Evolutionary conservation across 495 filamentous ascomycete genomes (phyloP).

Genomic region (Annulohypoxylon maeteangense): DNA sequence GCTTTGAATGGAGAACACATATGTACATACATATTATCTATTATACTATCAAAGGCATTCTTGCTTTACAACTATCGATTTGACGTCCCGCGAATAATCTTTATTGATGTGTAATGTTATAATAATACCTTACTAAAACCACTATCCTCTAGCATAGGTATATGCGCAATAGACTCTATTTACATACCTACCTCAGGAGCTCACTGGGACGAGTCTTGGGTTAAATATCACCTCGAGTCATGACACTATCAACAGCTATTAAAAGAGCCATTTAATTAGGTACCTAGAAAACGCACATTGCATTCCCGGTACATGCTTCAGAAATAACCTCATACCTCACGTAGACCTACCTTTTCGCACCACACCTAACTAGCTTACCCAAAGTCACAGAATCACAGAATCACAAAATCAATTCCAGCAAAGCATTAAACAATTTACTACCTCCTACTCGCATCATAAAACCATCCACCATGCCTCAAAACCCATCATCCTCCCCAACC

Average conservation of each 20-base stretch:
- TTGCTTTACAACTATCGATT: background rate
- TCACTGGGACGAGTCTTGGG: no score
- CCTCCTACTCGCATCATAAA: no score
- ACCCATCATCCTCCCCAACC: conserved; percentile 28
- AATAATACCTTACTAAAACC: background rate
- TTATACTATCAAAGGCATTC: background rate
- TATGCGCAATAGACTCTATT: no score
- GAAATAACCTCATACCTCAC: background rate
- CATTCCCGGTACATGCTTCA: no score
- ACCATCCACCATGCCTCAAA: background rate
- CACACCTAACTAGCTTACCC: background rate
- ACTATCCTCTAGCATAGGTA: no score
- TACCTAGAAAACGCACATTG: background rate
- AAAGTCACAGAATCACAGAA: background rate
- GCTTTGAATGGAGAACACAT: conserved; percentile 12
- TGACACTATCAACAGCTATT: no score
- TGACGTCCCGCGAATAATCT: background rate
- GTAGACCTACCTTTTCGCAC: background rate
- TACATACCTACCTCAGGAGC: no score
- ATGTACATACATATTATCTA: background rate
- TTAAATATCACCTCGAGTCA: no score
- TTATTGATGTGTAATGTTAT: background rate
- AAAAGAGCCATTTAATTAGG: no score
- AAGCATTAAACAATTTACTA: background rate
- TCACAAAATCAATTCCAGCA: background rate